Evolutionary conservation across 441 rosid species (phyloP), one percentile per base, ranked within the genome.

Genomic region (Jatropha podagrica): DNA sequence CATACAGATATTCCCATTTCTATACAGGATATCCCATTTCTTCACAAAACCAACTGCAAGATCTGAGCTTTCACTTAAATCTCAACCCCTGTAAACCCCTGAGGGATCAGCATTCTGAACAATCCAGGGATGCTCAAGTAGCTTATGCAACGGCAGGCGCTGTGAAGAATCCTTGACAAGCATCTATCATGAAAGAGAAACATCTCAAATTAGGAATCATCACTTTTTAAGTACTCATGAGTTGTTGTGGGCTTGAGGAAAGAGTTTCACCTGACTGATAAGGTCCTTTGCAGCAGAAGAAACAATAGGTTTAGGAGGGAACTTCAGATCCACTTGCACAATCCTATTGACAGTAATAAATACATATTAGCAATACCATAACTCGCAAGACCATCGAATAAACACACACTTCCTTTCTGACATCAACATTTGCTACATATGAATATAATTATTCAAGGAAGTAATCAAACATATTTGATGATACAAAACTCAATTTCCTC

Each of bases 121-220:
- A 75, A 95, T 90, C 99, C 99, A 95, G 0, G 98, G 93, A 80
- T 95, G 99, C 86, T 93, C 96, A 0, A 93, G 93, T 75, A 95
- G 89, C 78, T 88, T 95, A 80, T 89, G 95, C 32, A 93, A 62
- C 32, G 96, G 97, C 76, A 93, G 78, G 59, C 99, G 98, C 77
- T 82, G 77, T 0, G 89, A 76, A 71, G 92, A 89, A 51, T 92
- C 99, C 94, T 92, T 95, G 68, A 93, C 94, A 69, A 95, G 98
- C 98, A 95, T 95, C 97, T 92, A 81, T 62, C 52, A 15, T 49
- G 73, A 40, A 46, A 55, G 61, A 32, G 3, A 46, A 32, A 27
- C 26, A 58, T 37, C 17, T 26, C 5, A 59, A 59, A n/a, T 60
- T 12, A 11, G 58, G 12, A 42, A 26, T 38, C n/a, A 27, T 42